These are phyloP conservation scores for Poa annua DNA, from an alignment of 176 grass and related monocot genomes.

Conservation along the genomic window DNA sequence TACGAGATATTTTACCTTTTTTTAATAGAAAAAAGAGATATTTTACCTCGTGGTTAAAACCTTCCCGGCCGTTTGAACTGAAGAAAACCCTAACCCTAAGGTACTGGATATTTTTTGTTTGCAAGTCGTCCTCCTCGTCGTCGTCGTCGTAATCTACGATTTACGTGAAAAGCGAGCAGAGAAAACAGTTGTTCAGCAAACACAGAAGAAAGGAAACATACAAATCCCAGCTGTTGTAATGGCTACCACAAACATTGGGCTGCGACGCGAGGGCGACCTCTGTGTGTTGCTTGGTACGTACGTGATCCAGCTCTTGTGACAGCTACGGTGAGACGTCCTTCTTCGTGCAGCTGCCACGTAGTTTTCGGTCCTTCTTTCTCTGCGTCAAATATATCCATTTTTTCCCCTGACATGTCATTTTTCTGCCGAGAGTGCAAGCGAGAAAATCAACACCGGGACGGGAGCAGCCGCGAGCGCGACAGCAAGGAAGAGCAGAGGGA, in stretches of 20 bases:
- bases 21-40: too few species aligned
- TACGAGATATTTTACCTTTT: not conserved
- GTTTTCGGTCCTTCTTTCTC: not conserved
- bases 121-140: not conserved
- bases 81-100: not conserved
- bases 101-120: not conserved
- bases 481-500: not conserved
- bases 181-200: not conserved
- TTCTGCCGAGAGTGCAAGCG: not conserved
- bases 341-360: conserved; percentile 1
- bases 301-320: not conserved
- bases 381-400: not conserved
- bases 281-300: not conserved
- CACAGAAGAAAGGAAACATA: not conserved
- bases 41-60: not conserved
- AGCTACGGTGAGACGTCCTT: conserved; percentile 15
- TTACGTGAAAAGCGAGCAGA: not conserved
- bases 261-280: not conserved
- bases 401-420: not conserved
- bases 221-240: not conserved
- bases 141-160: not conserved
- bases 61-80: not conserved
- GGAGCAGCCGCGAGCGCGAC: not conserved
- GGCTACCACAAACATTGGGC: not conserved
- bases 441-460: not conserved